A percentile compares a stretch with the other conserved stretches of the same genome.
phyloP scores from a whole-genome alignment of 2,329 filamentous ascomycete species.

The Daldinia sp. region DNA sequence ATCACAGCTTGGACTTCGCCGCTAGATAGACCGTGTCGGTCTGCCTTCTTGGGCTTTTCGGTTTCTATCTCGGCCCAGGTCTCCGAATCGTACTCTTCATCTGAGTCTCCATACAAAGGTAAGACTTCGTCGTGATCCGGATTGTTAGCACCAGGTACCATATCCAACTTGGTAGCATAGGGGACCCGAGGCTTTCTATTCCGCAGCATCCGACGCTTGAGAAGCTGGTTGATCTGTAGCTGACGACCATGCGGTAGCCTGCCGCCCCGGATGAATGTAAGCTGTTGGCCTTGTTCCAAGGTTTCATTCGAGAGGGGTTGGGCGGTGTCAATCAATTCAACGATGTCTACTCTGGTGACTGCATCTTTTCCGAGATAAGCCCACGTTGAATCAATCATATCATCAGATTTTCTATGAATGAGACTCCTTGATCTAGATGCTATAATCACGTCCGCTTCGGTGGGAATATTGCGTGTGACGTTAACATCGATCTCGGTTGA shows the following conservation, averaged over 20 bases:
- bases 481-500: constrained; percentile 39
- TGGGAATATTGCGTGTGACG: constrained; percentile 44
- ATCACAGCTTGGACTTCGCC: constrained; percentile 66
- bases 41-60: constrained; percentile 50
- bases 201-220: constrained; percentile 44
- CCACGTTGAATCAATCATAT: background rate
- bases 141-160: constrained; percentile 46
- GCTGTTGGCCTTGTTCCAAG: constrained; percentile 18
- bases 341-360: constrained; percentile 46
- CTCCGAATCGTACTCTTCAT: constrained; percentile 67
- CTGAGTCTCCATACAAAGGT: constrained; percentile 68
- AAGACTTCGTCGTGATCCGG: constrained; percentile 57
- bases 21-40: constrained; percentile 53
- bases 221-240: constrained; percentile 45
- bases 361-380: constrained; percentile 48
- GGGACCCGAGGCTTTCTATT: constrained; percentile 8
- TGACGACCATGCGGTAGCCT: constrained; percentile 41
- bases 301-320: background rate
- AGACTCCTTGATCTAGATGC: background rate
- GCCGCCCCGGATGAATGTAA: constrained; percentile 29
- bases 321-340: constrained; percentile 41
- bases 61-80: constrained; percentile 72
- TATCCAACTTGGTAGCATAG: constrained; percentile 44
- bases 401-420: background rate
- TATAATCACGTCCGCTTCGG: constrained; percentile 45